These are phyloP conservation scores for Nidularia sp. DNA, from an alignment of 768 basidiomycete genomes.

Conservation along the genomic window DNA sequence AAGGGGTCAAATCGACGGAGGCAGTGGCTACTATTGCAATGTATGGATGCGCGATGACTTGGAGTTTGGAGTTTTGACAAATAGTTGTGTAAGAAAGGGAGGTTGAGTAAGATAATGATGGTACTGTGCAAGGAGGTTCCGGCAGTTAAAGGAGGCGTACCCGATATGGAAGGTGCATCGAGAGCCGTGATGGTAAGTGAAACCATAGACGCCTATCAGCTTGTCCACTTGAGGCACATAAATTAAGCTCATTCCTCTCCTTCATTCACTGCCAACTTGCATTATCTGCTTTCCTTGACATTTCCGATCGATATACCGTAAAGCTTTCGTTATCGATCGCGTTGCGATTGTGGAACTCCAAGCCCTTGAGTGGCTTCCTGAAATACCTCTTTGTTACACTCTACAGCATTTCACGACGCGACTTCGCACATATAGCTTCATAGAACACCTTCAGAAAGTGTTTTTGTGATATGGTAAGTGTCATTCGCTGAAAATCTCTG, in stretches of 20 bases:
- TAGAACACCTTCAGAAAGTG: background rate
- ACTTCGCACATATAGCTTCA: slow-evolving; percentile 4
- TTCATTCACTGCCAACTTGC: slow-evolving; percentile 4
- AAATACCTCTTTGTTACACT: background rate
- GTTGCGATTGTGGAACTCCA: too few species aligned
- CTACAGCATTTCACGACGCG: slow-evolving; percentile 24
- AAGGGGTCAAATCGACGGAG: too few species aligned
- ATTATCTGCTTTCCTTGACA: background rate
- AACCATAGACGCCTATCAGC: background rate
- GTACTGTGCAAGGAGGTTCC: too few species aligned
- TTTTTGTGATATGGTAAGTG: slow-evolving; percentile 18
- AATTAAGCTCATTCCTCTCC: slow-evolving; percentile 8
- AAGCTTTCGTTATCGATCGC: background rate
- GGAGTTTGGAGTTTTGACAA: too few species aligned
- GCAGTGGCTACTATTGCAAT: too few species aligned
- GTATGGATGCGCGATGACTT: too few species aligned
- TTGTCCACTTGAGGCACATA: slow-evolving; percentile 13
- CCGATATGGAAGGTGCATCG: too few species aligned
- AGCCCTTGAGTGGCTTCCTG: too few species aligned
- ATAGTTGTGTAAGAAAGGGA: too few species aligned
- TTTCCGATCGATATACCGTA: background rate
- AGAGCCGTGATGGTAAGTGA: too few species aligned
- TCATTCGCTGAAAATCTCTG: background rate
- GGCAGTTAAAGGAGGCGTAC: too few species aligned
- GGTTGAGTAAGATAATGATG: too few species aligned